Evolutionary conservation across 78 protist genomes (phyloP), one percentile per base, ranked within the genome.

Genomic region (Polysphondylium violaceum): DNA sequence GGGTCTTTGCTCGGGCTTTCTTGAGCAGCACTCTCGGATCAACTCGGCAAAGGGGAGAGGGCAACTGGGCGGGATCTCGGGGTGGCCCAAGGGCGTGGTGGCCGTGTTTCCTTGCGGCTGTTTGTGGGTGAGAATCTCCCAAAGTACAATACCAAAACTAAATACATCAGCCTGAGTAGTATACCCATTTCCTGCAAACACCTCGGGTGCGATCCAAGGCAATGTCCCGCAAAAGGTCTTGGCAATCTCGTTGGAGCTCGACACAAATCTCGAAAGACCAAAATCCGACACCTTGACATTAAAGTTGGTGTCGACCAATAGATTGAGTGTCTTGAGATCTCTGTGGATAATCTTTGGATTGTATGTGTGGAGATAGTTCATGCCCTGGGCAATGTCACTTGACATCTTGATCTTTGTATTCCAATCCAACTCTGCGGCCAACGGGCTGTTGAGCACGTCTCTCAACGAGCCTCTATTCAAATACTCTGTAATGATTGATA

Each of bases 291-390:
- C 91, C 69, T 83, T 83, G 0, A 83, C 91, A 33, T 83, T 69
- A 41, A 55, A 83, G 63, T 67, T 69, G 41, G 36, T 69, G 31
- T 83, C 91, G 2, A 83, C 91, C 61, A 83, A 36, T 1, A 83
- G 79, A 44, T 83, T 83, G 14, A 69, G 35, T 4, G 79, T 43
- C n/a, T 83, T 83, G 9, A 83, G 33, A 69, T 83, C 91, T 23
- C 94, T 74, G 36, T 88, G 94, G 50, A 88, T 88, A 1, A 88
- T 88, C 0, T 19, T 36, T 55, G 94, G 94, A 8, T 77, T 76
- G 31, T 88, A 88, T 2, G 74, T 60, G n/a, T 88, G 94, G 14
- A 88, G 87, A 63, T 88, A 88, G 56, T 88, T 88, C 94, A 88
- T 88, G 11, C 94, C 94, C 11, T 76, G 94, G 0, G 94, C 87